Evolutionary conservation across 2,329 filamentous ascomycete species (phyloP).

Genomic region (Paecilomyces niveus): DNA sequence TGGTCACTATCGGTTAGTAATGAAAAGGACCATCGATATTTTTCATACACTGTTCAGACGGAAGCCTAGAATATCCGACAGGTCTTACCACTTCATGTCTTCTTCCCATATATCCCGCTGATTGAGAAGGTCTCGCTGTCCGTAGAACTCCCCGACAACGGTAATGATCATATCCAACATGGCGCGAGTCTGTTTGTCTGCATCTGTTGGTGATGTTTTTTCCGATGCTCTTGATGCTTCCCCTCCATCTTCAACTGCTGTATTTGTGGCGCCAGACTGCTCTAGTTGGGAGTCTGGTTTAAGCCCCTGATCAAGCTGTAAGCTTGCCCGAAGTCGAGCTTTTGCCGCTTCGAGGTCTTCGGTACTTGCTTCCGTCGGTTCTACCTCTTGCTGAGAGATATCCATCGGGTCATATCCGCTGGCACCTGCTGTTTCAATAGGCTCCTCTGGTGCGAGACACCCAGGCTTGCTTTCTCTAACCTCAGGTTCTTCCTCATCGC

Average conservation of each 20-base stretch:
- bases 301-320: conserved; percentile 18
- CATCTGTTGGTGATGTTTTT: conserved; percentile 24
- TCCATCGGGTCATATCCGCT: background rate
- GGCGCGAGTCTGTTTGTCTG: conserved; percentile 40
- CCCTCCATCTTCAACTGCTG: conserved; percentile 22
- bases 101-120: conserved; percentile 54
- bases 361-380: background rate
- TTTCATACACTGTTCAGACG: background rate
- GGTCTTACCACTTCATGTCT: conserved; percentile 4
- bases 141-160: conserved; percentile 79
- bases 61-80: background rate
- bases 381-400: background rate
- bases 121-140: conserved; percentile 77
- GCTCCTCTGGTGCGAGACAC: background rate
- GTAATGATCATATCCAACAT: conserved; percentile 90
- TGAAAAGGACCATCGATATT: background rate
- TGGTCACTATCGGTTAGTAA: background rate
- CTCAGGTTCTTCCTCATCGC: conserved; percentile 4
- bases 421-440: conserved; percentile 1
- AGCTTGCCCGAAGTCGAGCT: conserved; percentile 37
- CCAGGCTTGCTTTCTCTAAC: conserved; percentile 1
- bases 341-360: conserved; percentile 44
- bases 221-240: conserved; percentile 22
- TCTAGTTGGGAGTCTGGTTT: conserved; percentile 25
- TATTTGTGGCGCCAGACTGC: conserved; percentile 1